phyloP scores from a whole-genome alignment of 129 eudicot genomes.

The Escallonia rubra region DNA sequence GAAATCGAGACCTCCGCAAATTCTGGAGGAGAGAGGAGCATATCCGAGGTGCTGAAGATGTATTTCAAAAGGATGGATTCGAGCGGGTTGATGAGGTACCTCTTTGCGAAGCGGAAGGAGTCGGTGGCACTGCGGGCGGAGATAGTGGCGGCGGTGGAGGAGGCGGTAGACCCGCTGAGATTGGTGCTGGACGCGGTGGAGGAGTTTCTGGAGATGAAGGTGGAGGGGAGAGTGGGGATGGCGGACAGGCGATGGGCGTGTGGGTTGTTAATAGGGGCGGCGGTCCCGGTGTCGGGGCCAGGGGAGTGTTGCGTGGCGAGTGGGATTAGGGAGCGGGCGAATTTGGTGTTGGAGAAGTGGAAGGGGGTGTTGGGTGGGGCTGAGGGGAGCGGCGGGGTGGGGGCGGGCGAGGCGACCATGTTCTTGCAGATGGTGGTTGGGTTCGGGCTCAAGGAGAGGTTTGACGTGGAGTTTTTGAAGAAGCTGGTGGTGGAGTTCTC shows the following conservation, averaged over 20 bases:
- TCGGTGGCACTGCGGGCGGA: constrained; percentile 31
- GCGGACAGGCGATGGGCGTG: constrained; percentile 57
- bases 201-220: constrained; percentile 39
- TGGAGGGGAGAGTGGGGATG: constrained; percentile 33
- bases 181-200: constrained; percentile 51
- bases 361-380: constrained; percentile 39
- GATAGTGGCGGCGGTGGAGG: constrained; percentile 22
- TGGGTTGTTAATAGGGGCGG: constrained; percentile 29
- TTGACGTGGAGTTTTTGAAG: constrained; percentile 44
- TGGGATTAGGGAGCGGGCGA: constrained; percentile 27
- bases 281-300: constrained; percentile 10
- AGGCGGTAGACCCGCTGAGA: constrained; percentile 33
- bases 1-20: neutral
- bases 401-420: constrained; percentile 57
- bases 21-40: neutral
- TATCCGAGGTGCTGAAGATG: constrained; percentile 23
- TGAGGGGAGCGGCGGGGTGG: constrained; percentile 34
- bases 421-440: constrained; percentile 48
- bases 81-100: constrained; percentile 25
- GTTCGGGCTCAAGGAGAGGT: constrained; percentile 38
- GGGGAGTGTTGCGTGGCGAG: neutral
- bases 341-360: constrained; percentile 45
- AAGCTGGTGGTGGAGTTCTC: constrained; percentile 42
- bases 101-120: constrained; percentile 44
- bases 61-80: constrained; percentile 46